phyloP scores from a whole-genome alignment of 73 alveolate species.

The Paramecium caudatum region DNA sequence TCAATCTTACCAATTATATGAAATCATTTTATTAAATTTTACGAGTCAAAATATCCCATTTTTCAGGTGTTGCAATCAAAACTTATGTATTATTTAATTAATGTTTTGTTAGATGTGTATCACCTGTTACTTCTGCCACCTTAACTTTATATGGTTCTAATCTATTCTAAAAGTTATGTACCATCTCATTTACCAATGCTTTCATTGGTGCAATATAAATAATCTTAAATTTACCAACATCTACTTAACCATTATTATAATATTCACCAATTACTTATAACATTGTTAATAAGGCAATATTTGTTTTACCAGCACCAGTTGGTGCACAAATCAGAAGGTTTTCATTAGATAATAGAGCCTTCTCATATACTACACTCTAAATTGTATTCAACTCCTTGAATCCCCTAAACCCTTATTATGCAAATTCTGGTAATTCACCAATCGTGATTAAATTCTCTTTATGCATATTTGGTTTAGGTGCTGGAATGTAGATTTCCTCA shows the following conservation, averaged over 20 bases:
- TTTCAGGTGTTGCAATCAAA: slow-evolving; percentile 99
- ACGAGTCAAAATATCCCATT: slow-evolving; percentile 99
- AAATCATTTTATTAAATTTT: slow-evolving; percentile 97
- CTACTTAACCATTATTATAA: slow-evolving; percentile 90
- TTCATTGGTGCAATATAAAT: slow-evolving; percentile 99
- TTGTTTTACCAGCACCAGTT: slow-evolving; percentile 99
- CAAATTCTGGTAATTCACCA: slow-evolving; percentile 92
- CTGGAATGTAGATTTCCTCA: slow-evolving; percentile 96
- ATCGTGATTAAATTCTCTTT: slow-evolving; percentile 83
- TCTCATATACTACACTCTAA: slow-evolving; percentile 84
- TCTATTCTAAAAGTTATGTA: slow-evolving; percentile 95
- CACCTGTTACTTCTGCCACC: slow-evolving; percentile 99
- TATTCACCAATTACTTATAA: slow-evolving; percentile 87
- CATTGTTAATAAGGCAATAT: slow-evolving; percentile 93
- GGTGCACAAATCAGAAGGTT: slow-evolving; percentile 99
- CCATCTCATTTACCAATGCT: slow-evolving; percentile 95
- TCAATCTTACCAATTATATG: slow-evolving; percentile 94
- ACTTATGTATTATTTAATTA: slow-evolving; percentile 98
- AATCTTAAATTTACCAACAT: slow-evolving; percentile 94
- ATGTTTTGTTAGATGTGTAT: slow-evolving; percentile 93
- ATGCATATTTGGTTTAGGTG: slow-evolving; percentile 79
- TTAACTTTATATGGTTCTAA: slow-evolving; percentile 86
- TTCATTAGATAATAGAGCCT: slow-evolving; percentile 93
- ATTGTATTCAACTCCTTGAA: slow-evolving; percentile 87
- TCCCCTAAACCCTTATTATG: slow-evolving; percentile 89